These are phyloP conservation scores for Vicia villosa DNA, from an alignment of 306 rosid genomes.

Conservation along the genomic window DNA sequence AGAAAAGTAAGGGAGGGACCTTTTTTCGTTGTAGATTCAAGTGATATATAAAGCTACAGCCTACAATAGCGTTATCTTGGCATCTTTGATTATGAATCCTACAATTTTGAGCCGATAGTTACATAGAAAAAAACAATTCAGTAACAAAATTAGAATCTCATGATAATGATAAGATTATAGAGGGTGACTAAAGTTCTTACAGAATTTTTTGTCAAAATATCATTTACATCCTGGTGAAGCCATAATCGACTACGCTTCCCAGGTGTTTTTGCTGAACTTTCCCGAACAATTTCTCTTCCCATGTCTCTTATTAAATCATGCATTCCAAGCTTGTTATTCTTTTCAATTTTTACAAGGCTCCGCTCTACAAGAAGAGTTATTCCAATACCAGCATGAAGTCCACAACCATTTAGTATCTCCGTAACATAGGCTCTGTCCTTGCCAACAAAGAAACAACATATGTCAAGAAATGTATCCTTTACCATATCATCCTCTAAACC, in stretches of 20 bases:
- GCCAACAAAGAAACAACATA: background rate
- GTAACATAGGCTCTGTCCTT: background rate
- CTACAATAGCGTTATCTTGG: no score
- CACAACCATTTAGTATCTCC: background rate
- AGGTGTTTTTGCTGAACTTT: background rate
- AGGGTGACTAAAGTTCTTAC: background rate
- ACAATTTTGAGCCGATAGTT: background rate
- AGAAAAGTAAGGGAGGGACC: background rate
- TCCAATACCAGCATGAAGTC: background rate
- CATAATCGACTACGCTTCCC: background rate
- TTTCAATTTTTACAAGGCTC: background rate
- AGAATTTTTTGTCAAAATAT: background rate
- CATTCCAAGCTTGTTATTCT: background rate
- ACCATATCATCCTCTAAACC: background rate
- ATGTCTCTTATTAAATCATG: constrained; percentile 7
- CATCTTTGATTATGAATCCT: no score
- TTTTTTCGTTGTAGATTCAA: background rate
- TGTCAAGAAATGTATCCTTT: constrained; percentile 3
- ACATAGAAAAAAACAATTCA: background rate
- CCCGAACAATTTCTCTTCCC: background rate
- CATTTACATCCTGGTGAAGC: background rate
- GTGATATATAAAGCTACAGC: background rate
- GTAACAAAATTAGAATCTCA: background rate
- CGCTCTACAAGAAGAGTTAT: background rate
- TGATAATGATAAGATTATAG: no score